Conservation (phyloP, 2,329 filamentous ascomycete species). For the Cadophora malorum region DNA sequence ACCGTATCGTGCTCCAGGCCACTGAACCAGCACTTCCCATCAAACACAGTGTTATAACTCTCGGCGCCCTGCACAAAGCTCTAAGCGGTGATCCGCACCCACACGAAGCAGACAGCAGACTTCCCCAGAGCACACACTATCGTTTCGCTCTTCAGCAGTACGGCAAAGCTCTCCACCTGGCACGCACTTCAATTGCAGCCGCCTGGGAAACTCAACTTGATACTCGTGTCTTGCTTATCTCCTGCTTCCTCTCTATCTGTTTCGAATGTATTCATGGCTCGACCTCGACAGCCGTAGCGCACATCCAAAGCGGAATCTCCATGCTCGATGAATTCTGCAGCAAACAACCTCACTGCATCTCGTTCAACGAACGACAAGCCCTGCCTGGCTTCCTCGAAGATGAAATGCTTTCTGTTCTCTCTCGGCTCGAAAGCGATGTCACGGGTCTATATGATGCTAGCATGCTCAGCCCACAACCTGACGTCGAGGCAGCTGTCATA, state of each 20-base stretch:
- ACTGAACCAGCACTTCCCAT: not conserved
- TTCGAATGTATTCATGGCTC: conserved; percentile 8
- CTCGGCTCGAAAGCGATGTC: not conserved
- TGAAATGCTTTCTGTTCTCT: not conserved
- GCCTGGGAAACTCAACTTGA: not conserved
- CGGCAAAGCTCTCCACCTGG: conserved; percentile 3
- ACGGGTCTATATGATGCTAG: not conserved
- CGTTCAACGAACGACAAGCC: not conserved
- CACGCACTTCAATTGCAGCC: not conserved
- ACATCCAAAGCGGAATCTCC: not conserved
- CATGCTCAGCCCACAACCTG: not conserved
- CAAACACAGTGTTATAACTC: conserved; percentile 1
- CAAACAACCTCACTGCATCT: not conserved
- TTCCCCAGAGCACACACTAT: not conserved
- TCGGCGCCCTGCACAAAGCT: not conserved
- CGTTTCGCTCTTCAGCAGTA: conserved; percentile 9
- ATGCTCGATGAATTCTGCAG: conserved; percentile 8
- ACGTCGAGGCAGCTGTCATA: not conserved
- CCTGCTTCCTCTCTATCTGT: not conserved
- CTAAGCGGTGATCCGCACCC: not conserved
- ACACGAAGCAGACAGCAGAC: not conserved
- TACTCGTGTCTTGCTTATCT: not conserved
- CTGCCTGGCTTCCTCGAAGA: conserved; percentile 1
- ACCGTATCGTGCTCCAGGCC: conserved; percentile 1
- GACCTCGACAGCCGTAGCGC: not conserved